phyloP scores from a whole-genome alignment of 2,329 filamentous ascomycete species.

The Apiospora arundinis region DNA sequence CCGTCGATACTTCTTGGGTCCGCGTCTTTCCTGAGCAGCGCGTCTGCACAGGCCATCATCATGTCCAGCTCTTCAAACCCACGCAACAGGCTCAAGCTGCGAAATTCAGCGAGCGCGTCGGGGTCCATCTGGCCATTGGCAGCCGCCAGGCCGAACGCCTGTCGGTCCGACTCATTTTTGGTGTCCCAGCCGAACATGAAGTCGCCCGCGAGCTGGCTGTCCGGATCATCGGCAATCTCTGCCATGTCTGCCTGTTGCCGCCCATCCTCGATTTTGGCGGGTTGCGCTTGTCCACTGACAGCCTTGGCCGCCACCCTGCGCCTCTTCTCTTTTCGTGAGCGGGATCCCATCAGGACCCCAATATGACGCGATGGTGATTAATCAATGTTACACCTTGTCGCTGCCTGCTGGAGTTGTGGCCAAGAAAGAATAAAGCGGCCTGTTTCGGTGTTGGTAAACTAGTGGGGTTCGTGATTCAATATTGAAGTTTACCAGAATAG shows the following conservation, averaged over 20 bases:
- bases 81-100: constrained; percentile 34
- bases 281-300: neutral
- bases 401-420: neutral
- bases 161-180: neutral
- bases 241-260: neutral
- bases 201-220: constrained; percentile 31
- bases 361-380: neutral
- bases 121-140: neutral
- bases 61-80: constrained; percentile 44
- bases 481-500: neutral
- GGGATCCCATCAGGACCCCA: neutral
- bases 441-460: neutral
- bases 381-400: neutral
- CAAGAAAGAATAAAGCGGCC: neutral
- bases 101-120: neutral
- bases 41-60: constrained; percentile 39
- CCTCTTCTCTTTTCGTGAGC: neutral
- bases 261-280: neutral
- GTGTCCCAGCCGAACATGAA: constrained; percentile 43
- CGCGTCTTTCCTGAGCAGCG: constrained; percentile 34
- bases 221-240: neutral
- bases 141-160: neutral
- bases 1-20: constrained; percentile 33
- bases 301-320: neutral
- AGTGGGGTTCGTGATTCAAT: constrained; percentile 1